phyloP scores from a whole-genome alignment of 225 moss, liverwort and hornwort genomes.

The Anthoceros angustus region DNA sequence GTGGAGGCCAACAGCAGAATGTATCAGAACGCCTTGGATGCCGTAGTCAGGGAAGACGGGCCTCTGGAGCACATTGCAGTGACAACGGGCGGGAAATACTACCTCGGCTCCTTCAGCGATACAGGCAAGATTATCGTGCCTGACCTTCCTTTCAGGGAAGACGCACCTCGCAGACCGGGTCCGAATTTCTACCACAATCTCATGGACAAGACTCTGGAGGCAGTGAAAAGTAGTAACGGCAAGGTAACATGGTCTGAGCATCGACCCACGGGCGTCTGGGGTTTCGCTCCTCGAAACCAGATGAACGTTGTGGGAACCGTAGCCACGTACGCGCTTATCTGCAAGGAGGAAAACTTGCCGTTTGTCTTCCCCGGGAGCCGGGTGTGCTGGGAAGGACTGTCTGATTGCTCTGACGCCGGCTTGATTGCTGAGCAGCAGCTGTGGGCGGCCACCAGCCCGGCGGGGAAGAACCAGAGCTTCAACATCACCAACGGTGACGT shows the following conservation, averaged over 20 bases:
- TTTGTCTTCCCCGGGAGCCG: conserved; percentile 23
- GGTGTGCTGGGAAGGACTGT: conserved; percentile 13
- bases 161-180: conserved; percentile 12
- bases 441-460: conserved; percentile 25
- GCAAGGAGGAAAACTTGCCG: conserved; percentile 24
- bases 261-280: conserved; percentile 27
- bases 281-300: conserved; percentile 20
- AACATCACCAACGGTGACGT: conserved; percentile 27
- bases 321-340: conserved; percentile 23
- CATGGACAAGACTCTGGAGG: conserved; percentile 24
- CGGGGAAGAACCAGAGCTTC: conserved; percentile 26
- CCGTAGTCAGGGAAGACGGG: conserved; percentile 20
- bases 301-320: conserved; percentile 34
- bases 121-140: neutral
- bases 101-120: conserved; percentile 27
- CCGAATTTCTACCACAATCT: conserved; percentile 18
- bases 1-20: conserved; percentile 22
- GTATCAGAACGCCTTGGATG: conserved; percentile 28
- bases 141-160: conserved; percentile 20
- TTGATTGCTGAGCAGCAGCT: conserved; percentile 37
- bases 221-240: conserved; percentile 9
- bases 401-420: conserved; percentile 27
- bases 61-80: conserved; percentile 30
- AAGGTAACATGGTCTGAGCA: conserved; percentile 30
- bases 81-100: conserved; percentile 48